Conservation (phyloP, 31 red algal species). For the Odonthalia washingtoniensis region DNA sequence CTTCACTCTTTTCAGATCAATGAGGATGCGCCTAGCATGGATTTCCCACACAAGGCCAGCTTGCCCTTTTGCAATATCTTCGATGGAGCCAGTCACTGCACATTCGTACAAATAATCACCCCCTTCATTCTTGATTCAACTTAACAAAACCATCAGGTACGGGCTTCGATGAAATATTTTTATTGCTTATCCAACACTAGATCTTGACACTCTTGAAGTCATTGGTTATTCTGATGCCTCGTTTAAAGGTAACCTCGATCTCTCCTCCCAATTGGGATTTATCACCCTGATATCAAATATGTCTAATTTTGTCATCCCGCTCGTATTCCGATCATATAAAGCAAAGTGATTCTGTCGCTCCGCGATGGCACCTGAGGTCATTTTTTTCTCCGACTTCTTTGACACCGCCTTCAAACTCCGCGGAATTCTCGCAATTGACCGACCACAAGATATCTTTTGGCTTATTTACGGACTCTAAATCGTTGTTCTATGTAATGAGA, state of each 20-base stretch:
- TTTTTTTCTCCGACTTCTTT: constrained; percentile 51
- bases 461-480: constrained; percentile 6
- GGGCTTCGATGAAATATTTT: too few relatives aligned
- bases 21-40: too few relatives aligned
- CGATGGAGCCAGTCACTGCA: too few relatives aligned
- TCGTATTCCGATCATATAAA: constrained; percentile 40
- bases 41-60: too few relatives aligned
- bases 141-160: too few relatives aligned
- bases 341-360: constrained; percentile 10
- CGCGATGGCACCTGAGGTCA: constrained; percentile 45
- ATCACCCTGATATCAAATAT: constrained; percentile 1
- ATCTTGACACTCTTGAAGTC: constrained; percentile 13
- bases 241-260: constrained; percentile 34
- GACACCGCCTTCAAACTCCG: neutral
- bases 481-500: constrained; percentile 23
- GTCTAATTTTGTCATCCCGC: constrained; percentile 2
- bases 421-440: neutral
- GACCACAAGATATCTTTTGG: neutral
- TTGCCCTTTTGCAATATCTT: too few relatives aligned
- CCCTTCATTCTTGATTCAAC: too few relatives aligned
- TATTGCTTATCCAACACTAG: neutral
- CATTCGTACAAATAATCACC: too few relatives aligned
- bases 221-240: constrained; percentile 46
- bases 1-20: too few relatives aligned
- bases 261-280: constrained; percentile 33